These are phyloP conservation scores for Colletotrichum spaethianum DNA, from an alignment of 2,329 filamentous ascomycete genomes.

Conservation along the genomic window DNA sequence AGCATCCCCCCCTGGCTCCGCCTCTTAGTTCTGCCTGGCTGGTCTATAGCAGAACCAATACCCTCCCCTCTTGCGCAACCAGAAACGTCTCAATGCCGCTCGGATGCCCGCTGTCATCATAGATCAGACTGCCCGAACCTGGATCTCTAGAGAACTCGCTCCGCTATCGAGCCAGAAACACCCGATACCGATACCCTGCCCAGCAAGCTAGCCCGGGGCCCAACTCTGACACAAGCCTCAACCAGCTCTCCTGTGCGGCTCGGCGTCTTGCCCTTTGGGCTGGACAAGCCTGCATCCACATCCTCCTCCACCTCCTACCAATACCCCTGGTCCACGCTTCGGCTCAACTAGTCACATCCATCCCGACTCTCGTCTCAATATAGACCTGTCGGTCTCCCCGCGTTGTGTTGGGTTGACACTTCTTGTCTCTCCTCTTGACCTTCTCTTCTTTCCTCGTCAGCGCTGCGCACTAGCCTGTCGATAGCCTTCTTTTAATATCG, in stretches of 20 bases:
- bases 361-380: conserved; percentile 51
- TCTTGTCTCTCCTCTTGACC: conserved; percentile 48
- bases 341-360: conserved; percentile 33
- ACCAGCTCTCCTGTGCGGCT: conserved; percentile 45
- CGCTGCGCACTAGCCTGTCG: conserved; percentile 67
- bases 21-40: conserved; percentile 29
- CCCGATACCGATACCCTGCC: conserved; percentile 53
- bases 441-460: conserved; percentile 54
- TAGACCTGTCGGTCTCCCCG: conserved; percentile 50
- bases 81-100: conserved; percentile 60
- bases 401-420: conserved; percentile 31
- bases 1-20: conserved; percentile 20
- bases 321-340: conserved; percentile 35
- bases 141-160: conserved; percentile 59
- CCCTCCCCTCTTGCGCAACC: conserved; percentile 29
- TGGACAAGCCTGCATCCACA: conserved; percentile 43
- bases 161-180: conserved; percentile 56
- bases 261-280: conserved; percentile 56
- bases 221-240: conserved; percentile 57
- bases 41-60: conserved; percentile 38
- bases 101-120: conserved; percentile 68
- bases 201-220: conserved; percentile 50
- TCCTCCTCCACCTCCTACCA: conserved; percentile 15
- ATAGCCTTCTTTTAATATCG: conserved; percentile 68
- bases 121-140: conserved; percentile 66